Base-by-base conservation (phyloP, 352 stramenopile species). In the Globisporangium acanthophoron region DNA sequence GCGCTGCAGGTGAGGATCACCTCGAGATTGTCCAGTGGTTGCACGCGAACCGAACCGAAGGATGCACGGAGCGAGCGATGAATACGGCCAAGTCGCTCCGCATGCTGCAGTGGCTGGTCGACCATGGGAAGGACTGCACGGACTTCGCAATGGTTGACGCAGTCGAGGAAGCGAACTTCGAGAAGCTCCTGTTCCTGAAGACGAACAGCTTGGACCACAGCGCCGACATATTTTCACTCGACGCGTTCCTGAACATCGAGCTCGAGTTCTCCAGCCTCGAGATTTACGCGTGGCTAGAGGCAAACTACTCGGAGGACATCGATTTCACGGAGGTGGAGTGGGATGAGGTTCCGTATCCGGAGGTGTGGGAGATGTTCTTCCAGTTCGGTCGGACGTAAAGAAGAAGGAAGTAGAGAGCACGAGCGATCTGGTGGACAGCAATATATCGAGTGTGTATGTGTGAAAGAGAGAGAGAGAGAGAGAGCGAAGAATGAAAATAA, bases 121-220 rank as follows among this genome's bases (percentile, higher is more conserved):
- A 55, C 11, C 39, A 21, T 29, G 31, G 18, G 6, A 31, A 44
- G 45, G 50, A 20, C 12, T 55, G 33, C 47, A 68, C 54, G 9
- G 58, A 57, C 11, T 47, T 1, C 16, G 46, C 71, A 43, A 46
- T 54, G 44, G 56, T 68, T 52, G 60, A 46, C 4, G 41, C 13
- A 21, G 41, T 46, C 13, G 41, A 46, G 3, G 41, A 46, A 16
- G 41, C 18, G 41, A 46, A 46, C 41, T 46, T 46, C 41, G 41
- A 46, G 41, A 46, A 46, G 41, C 41, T 46, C 18, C 13, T 46
- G 41, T 46, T 46, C 41, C n/a, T 46, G 41, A 46, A 46, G 20
- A 13, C 16, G 41, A 46, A 46, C 41, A 21, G n/a, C 16, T 9
- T 46, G 41, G 41, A 46, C 41, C 13, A 20, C 41, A 18, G n/a